Evolutionary conservation across 495 filamentous ascomycete species (phyloP).

Genomic region (Aspergillus haitiensis): DNA sequence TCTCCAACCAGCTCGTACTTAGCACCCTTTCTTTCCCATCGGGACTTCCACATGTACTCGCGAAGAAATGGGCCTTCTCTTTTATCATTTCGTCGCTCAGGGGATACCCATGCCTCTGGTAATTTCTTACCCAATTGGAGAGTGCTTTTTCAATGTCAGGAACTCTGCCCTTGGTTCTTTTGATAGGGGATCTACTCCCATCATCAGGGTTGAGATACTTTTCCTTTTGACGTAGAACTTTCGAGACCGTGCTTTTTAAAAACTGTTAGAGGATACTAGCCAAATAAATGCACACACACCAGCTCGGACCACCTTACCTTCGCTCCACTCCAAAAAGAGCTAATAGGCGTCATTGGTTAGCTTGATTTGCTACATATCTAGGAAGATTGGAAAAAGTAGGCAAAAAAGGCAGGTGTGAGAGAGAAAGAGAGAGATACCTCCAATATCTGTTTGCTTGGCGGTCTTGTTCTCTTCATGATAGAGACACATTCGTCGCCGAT

Average conservation of each 20-base stretch:
- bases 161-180: conserved; percentile 85
- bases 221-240: conserved; percentile 93
- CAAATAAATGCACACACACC: not conserved
- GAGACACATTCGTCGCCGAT: conserved; percentile 89
- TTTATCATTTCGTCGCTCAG: conserved; percentile 81
- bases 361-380: conserved; percentile 17
- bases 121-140: conserved; percentile 81
- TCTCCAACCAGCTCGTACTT: conserved; percentile 83
- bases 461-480: conserved; percentile 93
- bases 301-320: conserved; percentile 64
- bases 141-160: conserved; percentile 96
- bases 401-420: no score
- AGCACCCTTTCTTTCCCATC: conserved; percentile 77
- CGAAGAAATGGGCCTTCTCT: conserved; percentile 86
- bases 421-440: conserved; percentile 57
- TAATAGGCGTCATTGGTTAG: conserved; percentile 37
- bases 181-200: conserved; percentile 82
- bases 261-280: conserved; percentile 25
- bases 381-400: not conserved
- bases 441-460: conserved; percentile 98
- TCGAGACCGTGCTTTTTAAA: conserved; percentile 83
- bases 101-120: conserved; percentile 70
- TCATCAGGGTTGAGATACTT: conserved; percentile 93
- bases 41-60: conserved; percentile 68
- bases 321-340: conserved; percentile 95